Percentiles rank a stretch among this genome's conserved stretches.
phyloP scores from a whole-genome alignment of 768 basidiomycete species.

The Xanthoconium purpureum region DNA sequence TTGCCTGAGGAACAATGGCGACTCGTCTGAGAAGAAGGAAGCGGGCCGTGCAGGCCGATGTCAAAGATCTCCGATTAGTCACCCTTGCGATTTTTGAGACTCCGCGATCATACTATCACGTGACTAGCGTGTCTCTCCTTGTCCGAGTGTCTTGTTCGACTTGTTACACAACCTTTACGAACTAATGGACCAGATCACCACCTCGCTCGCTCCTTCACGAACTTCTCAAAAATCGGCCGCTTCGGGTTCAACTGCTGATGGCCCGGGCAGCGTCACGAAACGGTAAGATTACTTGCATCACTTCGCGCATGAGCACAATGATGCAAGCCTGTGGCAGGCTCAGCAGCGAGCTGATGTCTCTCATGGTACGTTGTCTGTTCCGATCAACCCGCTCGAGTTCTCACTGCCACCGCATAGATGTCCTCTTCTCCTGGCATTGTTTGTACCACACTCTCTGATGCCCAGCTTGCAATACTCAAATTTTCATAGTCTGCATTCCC shows the following conservation, averaged over 20 bases:
- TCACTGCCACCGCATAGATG: conserved; percentile 53
- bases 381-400: not conserved
- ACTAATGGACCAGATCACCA: conserved; percentile 68
- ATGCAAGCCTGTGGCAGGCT: conserved; percentile 43
- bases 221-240: conserved; percentile 55
- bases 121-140: conserved; percentile 30
- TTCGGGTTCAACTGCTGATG: conserved; percentile 50
- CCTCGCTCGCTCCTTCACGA: conserved; percentile 60
- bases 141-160: conserved; percentile 4
- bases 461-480: not conserved
- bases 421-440: conserved; percentile 87
- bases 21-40: too few relatives aligned
- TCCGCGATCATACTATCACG: conserved; percentile 15
- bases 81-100: not conserved
- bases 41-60: not conserved
- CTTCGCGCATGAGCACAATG: not conserved
- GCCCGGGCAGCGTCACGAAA: conserved; percentile 79
- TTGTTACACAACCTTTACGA: conserved; percentile 6
- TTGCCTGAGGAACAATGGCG: too few relatives aligned
- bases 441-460: conserved; percentile 28
- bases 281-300: conserved; percentile 44
- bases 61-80: not conserved
- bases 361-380: conserved; percentile 62
- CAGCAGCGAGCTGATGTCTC: conserved; percentile 81
- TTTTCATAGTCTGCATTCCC: conserved; percentile 77